A percentile compares a stretch with the other conserved stretches of the same genome.
Evolutionary conservation across 23 red algal species (phyloP).

Genomic region (Gracilaria gracilis): DNA sequence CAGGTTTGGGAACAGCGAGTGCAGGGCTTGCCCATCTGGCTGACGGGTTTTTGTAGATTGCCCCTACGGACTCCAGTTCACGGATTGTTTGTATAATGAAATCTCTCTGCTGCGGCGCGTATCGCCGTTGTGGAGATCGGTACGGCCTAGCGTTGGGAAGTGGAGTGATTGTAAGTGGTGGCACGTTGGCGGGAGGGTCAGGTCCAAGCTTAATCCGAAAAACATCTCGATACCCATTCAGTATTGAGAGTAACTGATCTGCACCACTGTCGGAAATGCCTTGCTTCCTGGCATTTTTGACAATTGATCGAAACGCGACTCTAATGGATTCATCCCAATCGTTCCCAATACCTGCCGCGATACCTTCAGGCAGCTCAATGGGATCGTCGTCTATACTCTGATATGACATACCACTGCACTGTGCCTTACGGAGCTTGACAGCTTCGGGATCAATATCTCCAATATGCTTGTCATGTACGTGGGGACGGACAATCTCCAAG

Average conservation of each 20-base stretch:
- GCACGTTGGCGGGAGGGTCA: neutral
- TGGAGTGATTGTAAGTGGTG: too few relatives aligned
- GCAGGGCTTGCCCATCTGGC: too few relatives aligned
- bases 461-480: neutral
- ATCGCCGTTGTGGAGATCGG: too few relatives aligned
- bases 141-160: too few relatives aligned
- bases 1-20: too few relatives aligned
- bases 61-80: too few relatives aligned
- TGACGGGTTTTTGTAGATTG: too few relatives aligned
- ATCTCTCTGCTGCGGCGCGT: too few relatives aligned
- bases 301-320: neutral
- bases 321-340: neutral
- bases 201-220: constrained; percentile 21
- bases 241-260: neutral
- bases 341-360: neutral
- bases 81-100: too few relatives aligned
- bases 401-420: neutral
- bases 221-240: neutral
- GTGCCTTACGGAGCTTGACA: neutral
- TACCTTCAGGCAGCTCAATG: neutral
- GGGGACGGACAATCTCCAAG: neutral
- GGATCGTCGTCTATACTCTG: neutral
- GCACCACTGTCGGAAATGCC: neutral
- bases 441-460: neutral
- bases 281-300: neutral